phyloP scores from a whole-genome alignment of 164 flowering plant species.

The Liriodendron chinense region DNA sequence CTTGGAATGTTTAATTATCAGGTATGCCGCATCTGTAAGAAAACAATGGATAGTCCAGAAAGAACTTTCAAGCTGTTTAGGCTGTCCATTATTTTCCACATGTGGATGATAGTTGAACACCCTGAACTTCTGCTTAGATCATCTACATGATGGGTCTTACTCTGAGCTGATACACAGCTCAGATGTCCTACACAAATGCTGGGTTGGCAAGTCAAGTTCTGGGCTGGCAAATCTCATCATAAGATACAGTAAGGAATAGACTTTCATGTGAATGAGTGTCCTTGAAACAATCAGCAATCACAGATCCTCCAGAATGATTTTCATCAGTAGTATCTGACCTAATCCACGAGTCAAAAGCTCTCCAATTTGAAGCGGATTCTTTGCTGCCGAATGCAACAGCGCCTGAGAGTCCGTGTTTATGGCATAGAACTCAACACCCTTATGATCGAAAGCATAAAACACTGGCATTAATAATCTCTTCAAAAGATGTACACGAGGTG shows the following conservation, averaged over 20 bases:
- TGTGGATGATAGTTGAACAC: neutral
- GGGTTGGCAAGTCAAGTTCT: neutral
- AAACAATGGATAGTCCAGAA: neutral
- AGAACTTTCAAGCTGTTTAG: neutral
- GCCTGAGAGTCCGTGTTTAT: constrained; percentile 96
- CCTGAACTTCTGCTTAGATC: neutral
- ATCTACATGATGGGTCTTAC: neutral
- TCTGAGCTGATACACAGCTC: neutral
- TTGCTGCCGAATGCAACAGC: constrained; percentile 74
- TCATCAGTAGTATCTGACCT: constrained; percentile 46
- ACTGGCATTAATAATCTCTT: neutral
- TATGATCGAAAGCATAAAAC: neutral
- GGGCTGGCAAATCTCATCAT: neutral
- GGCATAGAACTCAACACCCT: constrained; percentile 97
- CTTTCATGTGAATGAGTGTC: too few species aligned
- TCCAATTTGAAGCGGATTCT: constrained; percentile 91
- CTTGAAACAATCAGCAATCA: neutral
- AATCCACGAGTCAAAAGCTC: constrained; percentile 98
- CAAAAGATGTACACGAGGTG: neutral
- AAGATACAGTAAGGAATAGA: too few species aligned
- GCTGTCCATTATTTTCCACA: neutral
- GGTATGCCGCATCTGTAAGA: neutral
- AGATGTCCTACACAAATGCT: neutral
- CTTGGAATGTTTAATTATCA: neutral
- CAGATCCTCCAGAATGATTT: neutral